These are phyloP conservation scores for Pseudofabraea citricarpa DNA, from an alignment of 2,329 filamentous ascomycete species.

Conservation along the genomic window DNA sequence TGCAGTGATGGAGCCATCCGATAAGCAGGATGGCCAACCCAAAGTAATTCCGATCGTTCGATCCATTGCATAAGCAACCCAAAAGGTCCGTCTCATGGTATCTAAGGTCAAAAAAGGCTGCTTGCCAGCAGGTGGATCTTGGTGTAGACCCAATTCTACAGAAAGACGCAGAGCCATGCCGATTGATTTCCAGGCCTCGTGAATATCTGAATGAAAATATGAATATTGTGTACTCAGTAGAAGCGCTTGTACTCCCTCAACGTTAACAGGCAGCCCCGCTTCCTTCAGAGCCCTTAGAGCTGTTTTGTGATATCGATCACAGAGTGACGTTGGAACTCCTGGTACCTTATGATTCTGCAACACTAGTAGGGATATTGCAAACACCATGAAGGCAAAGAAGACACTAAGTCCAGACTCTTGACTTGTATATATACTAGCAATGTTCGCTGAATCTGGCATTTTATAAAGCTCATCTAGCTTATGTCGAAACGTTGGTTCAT, in stretches of 20 bases:
- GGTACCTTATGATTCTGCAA: conserved; percentile 5
- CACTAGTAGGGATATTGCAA: conserved; percentile 5
- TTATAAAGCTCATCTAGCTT: neutral
- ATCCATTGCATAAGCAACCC: conserved; percentile 11
- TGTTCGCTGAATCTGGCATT: neutral
- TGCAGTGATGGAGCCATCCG: conserved; percentile 6
- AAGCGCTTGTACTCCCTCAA: conserved; percentile 11
- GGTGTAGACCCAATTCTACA: conserved; percentile 6
- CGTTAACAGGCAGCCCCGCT: conserved; percentile 2
- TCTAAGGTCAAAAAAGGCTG: conserved; percentile 4
- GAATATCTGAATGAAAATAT: conserved; percentile 5
- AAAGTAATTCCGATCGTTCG: neutral
- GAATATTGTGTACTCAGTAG: conserved; percentile 6
- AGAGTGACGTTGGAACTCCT: neutral
- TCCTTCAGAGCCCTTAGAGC: conserved; percentile 2
- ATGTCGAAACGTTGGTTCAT: neutral
- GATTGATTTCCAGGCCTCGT: conserved; percentile 2
- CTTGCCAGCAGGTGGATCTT: conserved; percentile 4
- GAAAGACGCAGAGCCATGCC: conserved; percentile 7
- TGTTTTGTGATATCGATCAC: neutral
- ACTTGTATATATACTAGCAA: neutral
- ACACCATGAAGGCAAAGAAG: conserved; percentile 9
- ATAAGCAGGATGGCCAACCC: conserved; percentile 2
- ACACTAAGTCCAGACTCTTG: neutral
- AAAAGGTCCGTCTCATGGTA: conserved; percentile 7